Percentiles rank a stretch among this genome's conserved stretches.
Conservation (phyloP, 2,329 filamentous ascomycete genomes). For the Fusarium sp. region DNA sequence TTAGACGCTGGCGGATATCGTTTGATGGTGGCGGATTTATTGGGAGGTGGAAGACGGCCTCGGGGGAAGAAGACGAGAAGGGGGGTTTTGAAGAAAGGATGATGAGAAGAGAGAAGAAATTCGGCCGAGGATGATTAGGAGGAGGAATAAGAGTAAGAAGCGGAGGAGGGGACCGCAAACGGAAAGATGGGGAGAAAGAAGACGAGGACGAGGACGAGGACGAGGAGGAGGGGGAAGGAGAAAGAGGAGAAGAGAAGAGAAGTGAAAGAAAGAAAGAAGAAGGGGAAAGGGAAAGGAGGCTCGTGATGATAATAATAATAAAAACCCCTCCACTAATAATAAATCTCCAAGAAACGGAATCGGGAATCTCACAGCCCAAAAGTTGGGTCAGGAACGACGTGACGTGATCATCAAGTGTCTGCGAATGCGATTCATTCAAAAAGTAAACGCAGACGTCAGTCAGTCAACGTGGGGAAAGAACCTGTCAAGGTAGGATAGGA, state of each 20-base stretch:
- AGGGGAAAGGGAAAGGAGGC: slow-evolving; percentile 17
- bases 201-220: slow-evolving; percentile 3
- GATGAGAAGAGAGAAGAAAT: slow-evolving; percentile 7
- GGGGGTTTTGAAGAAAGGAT: slow-evolving; percentile 6
- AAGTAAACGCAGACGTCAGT: slow-evolving; percentile 20
- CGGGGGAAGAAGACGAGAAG: slow-evolving; percentile 6
- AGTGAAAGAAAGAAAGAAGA: slow-evolving; percentile 20
- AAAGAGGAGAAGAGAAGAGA: slow-evolving; percentile 13
- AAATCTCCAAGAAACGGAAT: neutral
- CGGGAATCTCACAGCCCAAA: slow-evolving; percentile 25
- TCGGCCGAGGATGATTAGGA: neutral
- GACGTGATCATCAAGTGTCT: slow-evolving; percentile 13
- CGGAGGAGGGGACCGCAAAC: slow-evolving; percentile 23
- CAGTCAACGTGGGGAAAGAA: slow-evolving; percentile 33
- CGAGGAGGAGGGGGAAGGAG: slow-evolving; percentile 12
- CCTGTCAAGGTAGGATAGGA: neutral
- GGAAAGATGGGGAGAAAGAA: slow-evolving; percentile 24
- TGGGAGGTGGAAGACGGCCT: slow-evolving; percentile 13
- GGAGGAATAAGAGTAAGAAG: slow-evolving; percentile 7
- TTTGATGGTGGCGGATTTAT: slow-evolving; percentile 32
- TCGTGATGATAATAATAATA: slow-evolving; percentile 19
- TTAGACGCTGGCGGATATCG: slow-evolving; percentile 25
- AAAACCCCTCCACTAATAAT: neutral
- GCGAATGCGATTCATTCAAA: slow-evolving; percentile 10
- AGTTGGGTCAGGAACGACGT: slow-evolving; percentile 13